Percentiles rank a stretch among this genome's conserved stretches.
phyloP scores from a whole-genome alignment of 768 basidiomycete species.

The Lentinus brumalis region DNA sequence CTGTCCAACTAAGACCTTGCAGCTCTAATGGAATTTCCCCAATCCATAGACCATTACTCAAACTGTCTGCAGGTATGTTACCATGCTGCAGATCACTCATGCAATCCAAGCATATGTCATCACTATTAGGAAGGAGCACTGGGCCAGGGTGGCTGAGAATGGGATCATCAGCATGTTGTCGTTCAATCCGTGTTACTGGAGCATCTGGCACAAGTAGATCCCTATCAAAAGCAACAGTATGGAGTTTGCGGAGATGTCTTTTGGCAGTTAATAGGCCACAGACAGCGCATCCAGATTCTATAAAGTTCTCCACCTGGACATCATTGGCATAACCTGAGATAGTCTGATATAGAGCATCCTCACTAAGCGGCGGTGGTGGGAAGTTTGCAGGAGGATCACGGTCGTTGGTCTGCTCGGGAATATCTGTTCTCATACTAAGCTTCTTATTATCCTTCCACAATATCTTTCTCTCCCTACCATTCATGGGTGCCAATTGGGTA shows the following conservation, averaged over 20 bases:
- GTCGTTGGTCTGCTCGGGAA: too few relatives aligned
- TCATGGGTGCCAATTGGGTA: too few relatives aligned
- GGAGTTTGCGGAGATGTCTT: too few relatives aligned
- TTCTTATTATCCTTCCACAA: too few relatives aligned
- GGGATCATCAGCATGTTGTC: not conserved
- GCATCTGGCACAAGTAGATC: not conserved
- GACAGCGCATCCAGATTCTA: not conserved
- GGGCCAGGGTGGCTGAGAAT: not conserved
- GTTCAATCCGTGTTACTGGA: not conserved
- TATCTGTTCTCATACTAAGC: too few relatives aligned
- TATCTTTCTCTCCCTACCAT: too few relatives aligned
- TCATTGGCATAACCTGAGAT: too few relatives aligned
- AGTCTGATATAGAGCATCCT: too few relatives aligned
- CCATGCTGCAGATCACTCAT: not conserved
- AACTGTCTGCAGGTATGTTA: not conserved
- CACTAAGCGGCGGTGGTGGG: too few relatives aligned
- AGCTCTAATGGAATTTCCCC: constrained; percentile 36
- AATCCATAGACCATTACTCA: constrained; percentile 41
- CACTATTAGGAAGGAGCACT: not conserved
- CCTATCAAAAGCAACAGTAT: not conserved
- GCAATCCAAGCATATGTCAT: not conserved
- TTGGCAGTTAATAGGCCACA: not conserved
- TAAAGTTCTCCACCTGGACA: too few relatives aligned
- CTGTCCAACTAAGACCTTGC: constrained; percentile 30
- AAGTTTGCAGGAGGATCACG: too few relatives aligned